These are phyloP conservation scores for Rheum nobile DNA, from an alignment of 148 eudicot species.

Conservation along the genomic window DNA sequence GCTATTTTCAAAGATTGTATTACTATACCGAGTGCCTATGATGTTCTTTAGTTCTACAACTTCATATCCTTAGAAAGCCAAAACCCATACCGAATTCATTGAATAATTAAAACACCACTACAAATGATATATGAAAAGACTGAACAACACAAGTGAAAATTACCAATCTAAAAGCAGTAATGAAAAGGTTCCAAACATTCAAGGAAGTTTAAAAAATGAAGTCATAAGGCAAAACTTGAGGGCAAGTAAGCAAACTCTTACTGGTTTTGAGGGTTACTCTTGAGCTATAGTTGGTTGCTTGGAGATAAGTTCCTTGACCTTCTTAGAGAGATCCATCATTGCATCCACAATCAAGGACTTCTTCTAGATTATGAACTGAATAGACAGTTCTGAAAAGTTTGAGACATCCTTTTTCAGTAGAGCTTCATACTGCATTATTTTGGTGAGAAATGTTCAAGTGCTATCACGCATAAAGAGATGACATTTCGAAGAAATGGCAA, in stretches of 20 bases:
- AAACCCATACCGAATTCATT: neutral
- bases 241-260: neutral
- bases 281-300: conserved; percentile 31
- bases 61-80: neutral
- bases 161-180: neutral
- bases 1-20: no score
- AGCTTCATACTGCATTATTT: conserved; percentile 74
- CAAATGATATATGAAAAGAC: neutral
- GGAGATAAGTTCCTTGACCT: conserved; percentile 38
- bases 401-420: conserved; percentile 45
- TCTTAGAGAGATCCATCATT: conserved; percentile 63
- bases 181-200: neutral
- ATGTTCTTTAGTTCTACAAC: no score
- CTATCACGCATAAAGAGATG: conserved; percentile 61
- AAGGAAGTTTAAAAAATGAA: no score
- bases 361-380: conserved; percentile 75
- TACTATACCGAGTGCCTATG: no score
- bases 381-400: conserved; percentile 44
- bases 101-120: neutral
- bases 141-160: no score
- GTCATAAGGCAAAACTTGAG: neutral
- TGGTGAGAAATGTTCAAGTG: conserved; percentile 73
- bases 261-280: conserved; percentile 7
- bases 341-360: conserved; percentile 59
- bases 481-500: conserved; percentile 51